Conservation (phyloP, 805 yeast species). For the Wickerhamiella vanderwaltii region DNA sequence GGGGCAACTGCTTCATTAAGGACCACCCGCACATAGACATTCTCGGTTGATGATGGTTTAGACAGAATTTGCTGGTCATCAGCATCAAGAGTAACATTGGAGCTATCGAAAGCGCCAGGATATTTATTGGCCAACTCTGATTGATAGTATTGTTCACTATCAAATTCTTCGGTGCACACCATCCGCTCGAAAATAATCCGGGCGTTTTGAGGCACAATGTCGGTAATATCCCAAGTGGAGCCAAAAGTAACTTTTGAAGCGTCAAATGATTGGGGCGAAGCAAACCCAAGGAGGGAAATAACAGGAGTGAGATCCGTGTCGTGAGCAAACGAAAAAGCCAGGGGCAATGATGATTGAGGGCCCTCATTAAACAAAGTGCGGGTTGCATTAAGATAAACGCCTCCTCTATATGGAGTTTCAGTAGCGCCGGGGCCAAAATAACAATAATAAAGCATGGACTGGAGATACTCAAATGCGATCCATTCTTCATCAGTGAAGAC, state of each 20-base stretch:
- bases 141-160: slow-evolving; percentile 5
- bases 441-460: slow-evolving; percentile 22
- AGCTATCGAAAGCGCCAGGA: slow-evolving; percentile 19
- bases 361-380: slow-evolving; percentile 34
- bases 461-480: slow-evolving; percentile 22
- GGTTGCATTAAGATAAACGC: slow-evolving; percentile 39
- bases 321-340: slow-evolving; percentile 43
- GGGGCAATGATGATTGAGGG: slow-evolving; percentile 24
- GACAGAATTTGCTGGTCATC: slow-evolving; percentile 1
- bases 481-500: slow-evolving; percentile 24
- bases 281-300: slow-evolving; percentile 38
- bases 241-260: slow-evolving; percentile 33
- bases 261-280: slow-evolving; percentile 32
- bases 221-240: slow-evolving; percentile 36
- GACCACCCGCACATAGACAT: slow-evolving; percentile 37
- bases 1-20: slow-evolving; percentile 46
- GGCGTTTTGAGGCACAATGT: slow-evolving; percentile 28
- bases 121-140: slow-evolving; percentile 15
- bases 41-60: slow-evolving; percentile 11
- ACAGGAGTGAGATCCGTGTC: slow-evolving; percentile 45
- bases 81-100: slow-evolving; percentile 12
- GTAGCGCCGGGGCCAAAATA: slow-evolving; percentile 25
- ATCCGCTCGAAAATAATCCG: slow-evolving; percentile 25
- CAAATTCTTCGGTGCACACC: slow-evolving; percentile 30
- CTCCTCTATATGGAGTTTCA: slow-evolving; percentile 30